These are phyloP conservation scores for Podaxis carcinomalis DNA, from an alignment of 768 basidiomycete genomes.

Conservation along the genomic window DNA sequence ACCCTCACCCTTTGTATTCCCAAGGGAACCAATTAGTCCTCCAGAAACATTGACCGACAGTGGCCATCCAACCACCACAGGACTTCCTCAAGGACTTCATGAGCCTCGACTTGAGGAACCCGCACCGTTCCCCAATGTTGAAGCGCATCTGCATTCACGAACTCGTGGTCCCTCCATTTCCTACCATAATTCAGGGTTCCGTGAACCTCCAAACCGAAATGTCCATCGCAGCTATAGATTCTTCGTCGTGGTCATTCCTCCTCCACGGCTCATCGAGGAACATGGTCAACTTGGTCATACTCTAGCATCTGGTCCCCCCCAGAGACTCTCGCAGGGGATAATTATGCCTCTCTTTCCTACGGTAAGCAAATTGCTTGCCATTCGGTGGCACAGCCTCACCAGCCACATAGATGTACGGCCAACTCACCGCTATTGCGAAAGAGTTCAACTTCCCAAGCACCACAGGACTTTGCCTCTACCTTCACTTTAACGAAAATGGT, in stretches of 20 bases:
- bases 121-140: slow-evolving; percentile 26
- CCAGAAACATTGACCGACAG: slow-evolving; percentile 32
- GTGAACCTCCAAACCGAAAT: slow-evolving; percentile 39
- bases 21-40: slow-evolving; percentile 33
- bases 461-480: slow-evolving; percentile 73
- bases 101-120: slow-evolving; percentile 13
- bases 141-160: slow-evolving; percentile 30
- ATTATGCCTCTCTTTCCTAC: slow-evolving; percentile 75
- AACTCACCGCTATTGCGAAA: slow-evolving; percentile 72
- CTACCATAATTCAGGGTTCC: slow-evolving; percentile 47
- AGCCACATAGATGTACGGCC: slow-evolving; percentile 59
- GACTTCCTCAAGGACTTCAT: slow-evolving; percentile 7
- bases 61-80: background rate
- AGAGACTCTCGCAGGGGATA: slow-evolving; percentile 63
- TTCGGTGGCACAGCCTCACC: background rate
- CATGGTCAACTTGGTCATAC: slow-evolving; percentile 58
- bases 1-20: slow-evolving; percentile 42
- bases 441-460: slow-evolving; percentile 82
- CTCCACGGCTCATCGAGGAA: slow-evolving; percentile 51
- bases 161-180: slow-evolving; percentile 32
- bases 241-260: slow-evolving; percentile 67
- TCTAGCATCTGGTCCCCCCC: slow-evolving; percentile 50
- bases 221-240: slow-evolving; percentile 40
- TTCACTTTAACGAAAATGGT: slow-evolving; percentile 58
- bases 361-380: slow-evolving; percentile 29